Percentiles rank a stretch among this genome's conserved stretches.
These are phyloP conservation scores for Taphrina deformans DNA, from an alignment of 1,139 yeast genomes.

Conservation along the genomic window DNA sequence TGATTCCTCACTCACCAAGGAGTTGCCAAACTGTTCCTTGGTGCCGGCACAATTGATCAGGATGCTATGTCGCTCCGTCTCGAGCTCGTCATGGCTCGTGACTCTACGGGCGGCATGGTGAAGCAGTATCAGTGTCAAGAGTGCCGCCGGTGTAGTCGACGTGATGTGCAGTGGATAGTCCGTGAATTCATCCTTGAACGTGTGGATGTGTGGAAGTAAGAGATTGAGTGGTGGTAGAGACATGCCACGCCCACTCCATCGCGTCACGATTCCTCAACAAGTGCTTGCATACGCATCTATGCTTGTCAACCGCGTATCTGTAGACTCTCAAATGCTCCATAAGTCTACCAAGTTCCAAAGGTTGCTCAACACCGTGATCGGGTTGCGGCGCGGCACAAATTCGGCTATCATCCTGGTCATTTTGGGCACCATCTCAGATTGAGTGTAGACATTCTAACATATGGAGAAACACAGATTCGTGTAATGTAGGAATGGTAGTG, in stretches of 20 bases:
- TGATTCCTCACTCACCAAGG: background rate
- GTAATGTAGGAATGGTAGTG: no score
- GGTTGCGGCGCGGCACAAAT: background rate
- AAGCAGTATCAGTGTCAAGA: constrained; percentile 2
- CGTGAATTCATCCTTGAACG: constrained; percentile 4
- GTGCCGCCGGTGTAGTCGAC: constrained; percentile 17
- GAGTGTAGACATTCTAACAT: no score
- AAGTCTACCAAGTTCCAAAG: no score
- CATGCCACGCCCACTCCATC: constrained; percentile 8
- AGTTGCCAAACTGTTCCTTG: background rate
- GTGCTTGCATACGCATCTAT: background rate
- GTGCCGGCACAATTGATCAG: constrained; percentile 17
- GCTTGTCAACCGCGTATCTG: background rate
- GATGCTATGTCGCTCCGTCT: background rate
- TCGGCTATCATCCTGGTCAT: no score
- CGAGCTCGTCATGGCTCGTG: background rate
- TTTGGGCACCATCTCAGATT: no score
- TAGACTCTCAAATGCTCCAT: no score
- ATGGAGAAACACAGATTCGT: no score
- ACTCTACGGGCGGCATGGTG: constrained; percentile 2
- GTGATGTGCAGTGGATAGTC: constrained; percentile 10
- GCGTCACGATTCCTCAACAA: background rate
- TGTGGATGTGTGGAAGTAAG: constrained; percentile 14
- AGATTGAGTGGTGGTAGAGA: constrained; percentile 23
- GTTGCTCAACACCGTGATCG: no score